Percentiles rank a stretch among this genome's conserved stretches.
Evolutionary conservation across 108 stramenopile species (phyloP).

Genomic region (Hondaea fermentalgiana): DNA sequence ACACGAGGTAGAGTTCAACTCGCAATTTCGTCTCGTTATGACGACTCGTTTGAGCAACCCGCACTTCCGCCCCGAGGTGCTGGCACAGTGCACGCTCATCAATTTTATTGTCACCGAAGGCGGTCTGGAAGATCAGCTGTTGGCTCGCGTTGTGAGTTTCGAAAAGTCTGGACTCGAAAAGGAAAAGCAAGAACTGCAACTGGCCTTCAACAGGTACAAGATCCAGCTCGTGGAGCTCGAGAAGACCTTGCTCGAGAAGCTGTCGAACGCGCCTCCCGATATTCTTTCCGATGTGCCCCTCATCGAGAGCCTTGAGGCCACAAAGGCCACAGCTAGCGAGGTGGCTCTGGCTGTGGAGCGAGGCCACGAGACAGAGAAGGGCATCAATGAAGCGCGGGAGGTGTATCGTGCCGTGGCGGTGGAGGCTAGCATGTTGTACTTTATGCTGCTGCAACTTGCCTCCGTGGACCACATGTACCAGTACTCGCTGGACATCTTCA

Average conservation of each 20-base stretch:
- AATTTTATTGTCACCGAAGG: constrained; percentile 45
- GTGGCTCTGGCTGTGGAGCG: constrained; percentile 27
- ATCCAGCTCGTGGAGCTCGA: constrained; percentile 50
- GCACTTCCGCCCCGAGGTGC: constrained; percentile 55
- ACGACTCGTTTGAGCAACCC: constrained; percentile 56
- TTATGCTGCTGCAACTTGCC: constrained; percentile 34
- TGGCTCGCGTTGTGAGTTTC: constrained; percentile 28
- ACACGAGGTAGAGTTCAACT: constrained; percentile 44
- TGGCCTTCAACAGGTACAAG: constrained; percentile 40
- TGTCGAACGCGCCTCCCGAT: constrained; percentile 52
- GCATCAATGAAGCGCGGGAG: constrained; percentile 37
- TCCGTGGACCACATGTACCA: constrained; percentile 41
- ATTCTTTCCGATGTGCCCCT: constrained; percentile 52
- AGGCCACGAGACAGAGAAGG: constrained; percentile 14
- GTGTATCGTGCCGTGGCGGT: constrained; percentile 39
- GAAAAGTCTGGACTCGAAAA: constrained; percentile 38
- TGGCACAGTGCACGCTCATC: constrained; percentile 42
- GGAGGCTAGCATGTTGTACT: constrained; percentile 39
- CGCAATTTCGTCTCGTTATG: constrained; percentile 49
- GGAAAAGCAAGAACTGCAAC: constrained; percentile 27
- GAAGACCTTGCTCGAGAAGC: constrained; percentile 47
- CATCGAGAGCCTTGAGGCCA: constrained; percentile 51
- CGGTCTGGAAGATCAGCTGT: constrained; percentile 48
- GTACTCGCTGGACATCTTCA: constrained; percentile 36
- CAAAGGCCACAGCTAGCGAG: constrained; percentile 47